Evolutionary conservation across 106 monocot genomes (phyloP), one percentile per base, ranked within the genome.

Genomic region (Apostasia ramifera): DNA sequence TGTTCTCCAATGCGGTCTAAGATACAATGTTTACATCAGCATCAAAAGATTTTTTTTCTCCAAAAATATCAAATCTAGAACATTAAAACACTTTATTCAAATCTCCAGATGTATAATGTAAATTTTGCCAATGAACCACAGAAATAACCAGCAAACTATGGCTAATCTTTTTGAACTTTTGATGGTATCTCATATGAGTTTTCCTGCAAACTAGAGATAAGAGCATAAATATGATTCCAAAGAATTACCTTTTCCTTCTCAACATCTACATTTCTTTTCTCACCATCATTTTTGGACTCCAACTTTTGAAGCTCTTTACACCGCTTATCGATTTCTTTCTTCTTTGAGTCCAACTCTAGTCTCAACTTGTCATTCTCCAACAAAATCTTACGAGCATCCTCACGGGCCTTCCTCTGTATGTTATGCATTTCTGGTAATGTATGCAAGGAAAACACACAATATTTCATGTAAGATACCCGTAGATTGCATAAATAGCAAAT

Each of bases 311-410:
- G 80, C 71, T 91, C 78, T 64, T 74, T 88, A 57, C 78, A 66
- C 62, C 88, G 76, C 39, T 68, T 56, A 15, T 84, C 81, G 59
- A 95, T 55, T 75, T 91, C 88, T 56, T 80, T 95, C 69, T 73
- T 83, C 71, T 86, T 88, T 26, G 61, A 15, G 53, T 88, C 80
- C 55, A 95, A 76, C 66, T 95, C 91, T 40, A 70, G n/a, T 63
- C 77, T 84, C 69, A 95, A 78, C 56, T 86, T 88, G 44, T 84
- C 78, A 74, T 95, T 95, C 54, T 95, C 86, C 8, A 81, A 64
- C 69, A 95, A 83, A 55, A 91, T 68, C 52, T 67, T 81, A 1
- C 77, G 72, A 55, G 91, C 78, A 87, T 74, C 76, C 59, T 94
- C 85, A 70, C 91, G 87, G 3, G 87, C 82, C 61, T 63, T 66